Base-by-base conservation (phyloP, 106 monocot species). In the Dendrobium catenatum region DNA sequence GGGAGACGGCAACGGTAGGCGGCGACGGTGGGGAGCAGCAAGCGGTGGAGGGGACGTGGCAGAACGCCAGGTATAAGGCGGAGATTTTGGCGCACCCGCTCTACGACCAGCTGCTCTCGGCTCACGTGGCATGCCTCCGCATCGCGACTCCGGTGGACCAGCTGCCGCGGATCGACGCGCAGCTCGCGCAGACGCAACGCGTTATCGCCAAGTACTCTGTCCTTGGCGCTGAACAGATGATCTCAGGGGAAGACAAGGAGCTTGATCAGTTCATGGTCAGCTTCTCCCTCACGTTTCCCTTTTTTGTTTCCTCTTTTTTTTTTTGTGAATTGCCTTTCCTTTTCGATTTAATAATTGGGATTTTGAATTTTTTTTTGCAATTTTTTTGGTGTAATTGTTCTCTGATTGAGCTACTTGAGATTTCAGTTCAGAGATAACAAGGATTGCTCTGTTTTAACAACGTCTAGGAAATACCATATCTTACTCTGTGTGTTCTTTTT, bases 111-210 rank as follows among this genome's bases (percentile, higher is more conserved):
- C 83, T 93, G 55, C 85, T 93, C 78, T 83, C 93, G 79, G 90
- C 90, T 56, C 93, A 93, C 81, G 87, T 93, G 56, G 86, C 93
- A 54, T 93, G 93, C 78, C 78, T 93, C 33, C 78, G 90, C 46
- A 88, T 93, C 77, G 93, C 93, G 16, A 93, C 93, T 55, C 90
- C 93, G 79, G 93, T 93, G 46, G 93, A 93, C 84, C 93, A 93
- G 85, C 83, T 93, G 6, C 90, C 93, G 47, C 80, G 90, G 85
- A 93, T 93, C 85, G 93, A 93, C 51, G 90, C 93, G 0, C 93
- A 93, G 88, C 88, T 93, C 0, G 83, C 90, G 9, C 90, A 93
- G 86, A 86, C 88, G 42, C 88, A 90, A 55, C 70, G 85, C 68
- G 90, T 93, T 42, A 86, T 93, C 9, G 85, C 85, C 37, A 93